Base-by-base conservation (phyloP, 2,329 filamentous ascomycete genomes). In the Calonectria pauciramosa region DNA sequence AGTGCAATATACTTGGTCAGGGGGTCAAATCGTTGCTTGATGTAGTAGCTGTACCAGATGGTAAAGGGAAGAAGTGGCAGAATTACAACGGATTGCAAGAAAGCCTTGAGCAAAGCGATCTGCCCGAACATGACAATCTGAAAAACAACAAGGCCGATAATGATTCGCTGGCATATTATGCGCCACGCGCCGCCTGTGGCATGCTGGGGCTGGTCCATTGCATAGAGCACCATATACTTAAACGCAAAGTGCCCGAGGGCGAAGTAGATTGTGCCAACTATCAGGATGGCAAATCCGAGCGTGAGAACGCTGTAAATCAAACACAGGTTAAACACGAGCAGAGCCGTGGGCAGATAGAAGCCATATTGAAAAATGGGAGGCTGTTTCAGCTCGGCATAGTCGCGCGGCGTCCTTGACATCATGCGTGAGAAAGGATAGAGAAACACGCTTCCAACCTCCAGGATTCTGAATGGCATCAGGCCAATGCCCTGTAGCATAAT, bases 211-310 rank as follows among this genome's bases (percentile, higher is more conserved):
- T 99, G 96, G 81, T 99, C 96, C 97, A 99, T 99, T 38, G 97
- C 96, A 84, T 99, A 99, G 6, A 99, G 89, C 6, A 99, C 89
- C 87, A 99, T 97, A 86, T 99, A 99, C 84, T 98, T 98, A 90
- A 98, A 97, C 38, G 95, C 94, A 82, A 96, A 96, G 83, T 95
- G 94, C 26, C 96, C 96, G 18, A 98, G 90, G 26, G 91, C 83
- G 80, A 97, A 98, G 85, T 97, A 99, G 16, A 95, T 87, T 64
- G 96, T 87, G 4, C 97, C 97, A 64, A 96, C 93, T 13, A 96
- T 88, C 20, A 98, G 91, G 16, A 99, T 94, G 68, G 94, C 89
- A 87, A 93, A 97, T 0, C 96, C 97, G 64, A 91, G 90, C 0
- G 92, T 92, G 16, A 99, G 89, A 23, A 98, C 93, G 82, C 95